A percentile compares a stretch with the other conserved stretches of the same genome.
phyloP scores from a whole-genome alignment of 352 stramenopile genomes.

The Phytopythium delawarense region DNA sequence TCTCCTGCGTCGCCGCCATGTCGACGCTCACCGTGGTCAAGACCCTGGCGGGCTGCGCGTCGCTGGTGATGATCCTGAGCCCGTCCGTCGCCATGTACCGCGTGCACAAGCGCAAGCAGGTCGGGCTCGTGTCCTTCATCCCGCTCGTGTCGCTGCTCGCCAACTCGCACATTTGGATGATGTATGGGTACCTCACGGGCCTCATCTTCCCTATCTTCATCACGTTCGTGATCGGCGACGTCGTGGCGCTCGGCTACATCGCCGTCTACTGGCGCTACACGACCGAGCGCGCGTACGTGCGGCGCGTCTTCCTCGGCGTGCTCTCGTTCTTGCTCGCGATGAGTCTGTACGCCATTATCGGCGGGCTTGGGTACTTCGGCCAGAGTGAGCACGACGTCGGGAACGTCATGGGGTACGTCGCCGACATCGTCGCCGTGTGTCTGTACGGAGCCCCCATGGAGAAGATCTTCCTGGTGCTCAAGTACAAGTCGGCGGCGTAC shows the following conservation, averaged over 20 bases:
- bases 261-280: conserved; percentile 32
- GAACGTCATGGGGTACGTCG: conserved; percentile 24
- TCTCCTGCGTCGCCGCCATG: not conserved
- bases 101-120: conserved; percentile 13
- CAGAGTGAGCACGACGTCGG: conserved; percentile 21
- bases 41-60: conserved; percentile 20
- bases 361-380: conserved; percentile 23
- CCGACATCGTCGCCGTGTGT: conserved; percentile 31
- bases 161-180: conserved; percentile 22
- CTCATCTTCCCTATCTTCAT: conserved; percentile 44
- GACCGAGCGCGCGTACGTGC: conserved; percentile 23
- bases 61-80: conserved; percentile 16
- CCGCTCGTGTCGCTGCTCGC: conserved; percentile 15
- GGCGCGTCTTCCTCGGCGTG: conserved; percentile 17
- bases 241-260: conserved; percentile 29
- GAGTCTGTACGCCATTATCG: conserved; percentile 38
- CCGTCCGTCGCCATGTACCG: conserved; percentile 10
- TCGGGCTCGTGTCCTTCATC: conserved; percentile 12
- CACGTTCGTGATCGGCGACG: conserved; percentile 33
- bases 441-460: conserved; percentile 38
- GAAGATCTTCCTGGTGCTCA: conserved; percentile 35
- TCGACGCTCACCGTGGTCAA: conserved; percentile 21
- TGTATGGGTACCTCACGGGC: conserved; percentile 38
- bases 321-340: conserved; percentile 16
- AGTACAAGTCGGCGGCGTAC: conserved; percentile 38